Conservation (phyloP, 75 land plant genomes). For the Cryptomeria japonica region DNA sequence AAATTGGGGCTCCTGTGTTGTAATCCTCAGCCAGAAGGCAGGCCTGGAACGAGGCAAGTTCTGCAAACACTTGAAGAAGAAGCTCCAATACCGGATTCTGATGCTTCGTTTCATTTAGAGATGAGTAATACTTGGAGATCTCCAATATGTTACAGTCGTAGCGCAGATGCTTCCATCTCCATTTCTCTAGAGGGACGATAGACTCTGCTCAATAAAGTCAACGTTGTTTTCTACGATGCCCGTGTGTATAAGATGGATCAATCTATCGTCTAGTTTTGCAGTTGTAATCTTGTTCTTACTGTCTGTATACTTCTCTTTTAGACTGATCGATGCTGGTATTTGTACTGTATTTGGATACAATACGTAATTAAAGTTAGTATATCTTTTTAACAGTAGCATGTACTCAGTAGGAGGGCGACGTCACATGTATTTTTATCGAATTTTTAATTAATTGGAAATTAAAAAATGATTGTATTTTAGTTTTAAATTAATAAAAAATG, state of each 20-base stretch:
- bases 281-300: no score
- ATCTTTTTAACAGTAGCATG: no score
- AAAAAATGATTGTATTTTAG: no score
- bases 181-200: neutral
- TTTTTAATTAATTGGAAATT: no score
- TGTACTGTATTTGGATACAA: no score
- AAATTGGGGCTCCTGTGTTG: constrained; percentile 16
- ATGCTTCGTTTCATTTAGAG: neutral
- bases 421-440: no score
- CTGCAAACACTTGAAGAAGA: constrained; percentile 22
- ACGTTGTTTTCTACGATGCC: neutral
- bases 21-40: constrained; percentile 14
- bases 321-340: no score
- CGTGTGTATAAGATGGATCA: neutral
- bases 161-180: neutral
- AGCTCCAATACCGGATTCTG: constrained; percentile 14
- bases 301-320: no score
- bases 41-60: constrained; percentile 20
- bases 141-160: neutral
- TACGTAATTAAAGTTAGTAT: no score
- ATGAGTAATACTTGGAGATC: neutral
- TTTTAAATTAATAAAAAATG: no score
- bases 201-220: neutral
- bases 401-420: no score
- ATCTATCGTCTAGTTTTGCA: no score